Conservation (phyloP, 257 asterid species). For the Fraxinus americana region DNA sequence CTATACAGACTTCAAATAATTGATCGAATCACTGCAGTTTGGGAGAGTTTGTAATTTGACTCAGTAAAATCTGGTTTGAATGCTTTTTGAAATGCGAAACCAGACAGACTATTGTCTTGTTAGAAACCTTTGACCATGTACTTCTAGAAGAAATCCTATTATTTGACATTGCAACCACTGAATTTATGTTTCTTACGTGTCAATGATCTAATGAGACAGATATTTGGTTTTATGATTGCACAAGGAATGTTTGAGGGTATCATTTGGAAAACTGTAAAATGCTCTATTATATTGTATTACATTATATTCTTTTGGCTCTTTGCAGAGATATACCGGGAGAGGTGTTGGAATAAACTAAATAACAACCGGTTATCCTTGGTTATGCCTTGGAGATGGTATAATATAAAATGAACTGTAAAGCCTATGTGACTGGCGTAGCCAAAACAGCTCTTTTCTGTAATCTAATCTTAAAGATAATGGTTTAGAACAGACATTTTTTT, state of each 20-base stretch:
- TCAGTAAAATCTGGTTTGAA: slow-evolving; percentile 4
- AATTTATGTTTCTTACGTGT: background rate
- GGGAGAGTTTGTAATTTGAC: slow-evolving; percentile 4
- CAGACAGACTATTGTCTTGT: background rate
- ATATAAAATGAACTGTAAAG: background rate
- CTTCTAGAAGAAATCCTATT: background rate
- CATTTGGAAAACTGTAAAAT: slow-evolving; percentile 1
- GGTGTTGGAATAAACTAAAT: background rate
- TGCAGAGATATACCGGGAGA: background rate
- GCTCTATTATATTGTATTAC: background rate
- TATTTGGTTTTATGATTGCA: background rate
- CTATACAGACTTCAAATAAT: background rate
- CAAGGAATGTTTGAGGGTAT: background rate
- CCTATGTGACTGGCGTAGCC: background rate
- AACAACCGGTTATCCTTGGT: slow-evolving; percentile 3
- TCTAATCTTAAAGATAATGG: background rate
- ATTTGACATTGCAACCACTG: background rate
- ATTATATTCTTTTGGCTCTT: slow-evolving; percentile 6
- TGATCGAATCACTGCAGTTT: slow-evolving; percentile 3
- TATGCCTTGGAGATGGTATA: background rate
- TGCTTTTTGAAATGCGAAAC: background rate
- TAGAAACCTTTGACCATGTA: background rate
- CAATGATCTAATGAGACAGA: background rate
- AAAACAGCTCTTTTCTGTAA: background rate
- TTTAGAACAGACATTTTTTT: background rate